A percentile compares a stretch with the other conserved stretches of the same genome.
Evolutionary conservation across 2,329 filamentous ascomycete species (phyloP).

Genomic region (Cladosporium sp.): DNA sequence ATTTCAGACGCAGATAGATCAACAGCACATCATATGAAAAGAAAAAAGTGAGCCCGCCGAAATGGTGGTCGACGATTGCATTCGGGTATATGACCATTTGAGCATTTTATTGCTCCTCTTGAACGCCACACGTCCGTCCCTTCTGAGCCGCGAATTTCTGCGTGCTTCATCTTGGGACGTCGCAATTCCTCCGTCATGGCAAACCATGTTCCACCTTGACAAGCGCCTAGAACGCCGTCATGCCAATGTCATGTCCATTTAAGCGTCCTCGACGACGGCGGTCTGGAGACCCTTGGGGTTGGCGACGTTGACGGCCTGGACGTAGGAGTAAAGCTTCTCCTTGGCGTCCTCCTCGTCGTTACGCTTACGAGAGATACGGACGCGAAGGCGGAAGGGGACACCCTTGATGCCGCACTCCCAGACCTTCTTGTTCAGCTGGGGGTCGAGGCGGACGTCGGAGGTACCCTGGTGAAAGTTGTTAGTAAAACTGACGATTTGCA

Average conservation of each 20-base stretch:
- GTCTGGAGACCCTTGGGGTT: slow-evolving; percentile 97
- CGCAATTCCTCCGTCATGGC: slow-evolving; percentile 12
- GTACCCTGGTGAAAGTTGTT: slow-evolving; percentile 63
- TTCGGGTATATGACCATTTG: slow-evolving; percentile 11
- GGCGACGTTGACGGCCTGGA: slow-evolving; percentile 99
- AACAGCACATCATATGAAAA: slow-evolving; percentile 1
- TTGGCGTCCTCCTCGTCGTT: slow-evolving; percentile 99
- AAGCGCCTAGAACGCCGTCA: slow-evolving; percentile 12
- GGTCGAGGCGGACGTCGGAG: slow-evolving; percentile 94
- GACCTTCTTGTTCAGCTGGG: slow-evolving; percentile 99
- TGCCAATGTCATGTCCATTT: slow-evolving; percentile 26
- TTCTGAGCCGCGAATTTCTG: slow-evolving; percentile 11
- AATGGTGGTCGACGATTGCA: slow-evolving; percentile 14
- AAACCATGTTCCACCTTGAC: slow-evolving; percentile 13
- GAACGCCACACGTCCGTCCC: slow-evolving; percentile 10
- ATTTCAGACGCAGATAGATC: no score
- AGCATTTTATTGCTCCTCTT: slow-evolving; percentile 8
- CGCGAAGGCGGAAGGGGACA: slow-evolving; percentile 91
- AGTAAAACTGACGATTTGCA: not conserved
- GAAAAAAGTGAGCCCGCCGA: slow-evolving; percentile 9
- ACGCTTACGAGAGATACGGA: slow-evolving; percentile 98
- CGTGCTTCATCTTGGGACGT: slow-evolving; percentile 4
- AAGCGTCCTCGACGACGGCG: slow-evolving; percentile 70
- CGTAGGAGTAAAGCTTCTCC: slow-evolving; percentile 99
- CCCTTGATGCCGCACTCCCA: slow-evolving; percentile 99